Evolutionary conservation across 306 rosid species (phyloP), one percentile per base, ranked within the genome.

Genomic region (Glycine tomentella): DNA sequence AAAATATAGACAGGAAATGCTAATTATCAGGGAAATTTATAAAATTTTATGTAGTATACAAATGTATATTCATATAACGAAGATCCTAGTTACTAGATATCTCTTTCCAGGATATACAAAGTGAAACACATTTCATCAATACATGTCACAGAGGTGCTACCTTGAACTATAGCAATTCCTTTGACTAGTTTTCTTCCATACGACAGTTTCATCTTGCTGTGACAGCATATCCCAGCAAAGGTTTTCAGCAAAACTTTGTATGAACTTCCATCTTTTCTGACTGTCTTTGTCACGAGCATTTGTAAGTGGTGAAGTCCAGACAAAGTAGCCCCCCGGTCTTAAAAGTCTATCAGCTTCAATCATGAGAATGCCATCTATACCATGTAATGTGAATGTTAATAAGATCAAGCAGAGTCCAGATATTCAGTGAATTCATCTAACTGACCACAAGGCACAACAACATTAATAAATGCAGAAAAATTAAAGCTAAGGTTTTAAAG

Each of bases 301-400:
- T 71, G 93, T 90, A 75, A 88, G 81, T 3, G 89, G 97, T 33
- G 93, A 91, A 72, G 97, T 96, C 99, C 97, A 96, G 80, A 96
- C 99, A 87, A 96, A 93, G 89, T 93, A 96, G 66, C 97, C 97
- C 12, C 97, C 99, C 3, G 97, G 99, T 80, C 88, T 96, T 80
- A 96, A 78, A 78, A 96, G 88, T 89, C 99, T 91, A 89, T 96
- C 98, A 78, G 89, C 99, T 88, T 96, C 99, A 78, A 93, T 89
- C 87, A 96, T 78, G 91, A 90, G 90, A 71, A 85, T 83, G 80
- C 98, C 99, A 93, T 90, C 99, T 96, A 88, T 63, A 31, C 51
- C 79, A 78, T 63, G 68, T 72, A 74, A 87, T 13, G 74, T 70
- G 82, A 68, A 76, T 76, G 33, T 62, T 53, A 64, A 69, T 34